Conservation (phyloP, 75 land plant species). For the Selaginella tamariscina region DNA sequence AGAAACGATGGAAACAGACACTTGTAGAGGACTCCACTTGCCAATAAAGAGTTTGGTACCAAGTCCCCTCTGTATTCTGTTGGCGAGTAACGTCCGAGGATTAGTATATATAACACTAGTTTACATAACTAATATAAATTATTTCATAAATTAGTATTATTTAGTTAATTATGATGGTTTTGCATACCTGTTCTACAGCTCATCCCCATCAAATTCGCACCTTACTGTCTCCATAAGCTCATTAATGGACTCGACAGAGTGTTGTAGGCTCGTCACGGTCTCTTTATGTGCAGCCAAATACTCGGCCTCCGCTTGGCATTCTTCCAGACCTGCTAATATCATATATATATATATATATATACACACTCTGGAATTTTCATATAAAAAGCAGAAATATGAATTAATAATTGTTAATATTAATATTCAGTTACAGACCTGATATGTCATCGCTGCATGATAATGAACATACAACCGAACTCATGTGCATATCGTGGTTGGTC, state of each 20-base stretch:
- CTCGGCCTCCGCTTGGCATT: background rate
- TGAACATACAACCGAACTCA: background rate
- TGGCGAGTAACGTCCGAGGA: background rate
- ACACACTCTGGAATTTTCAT: too few relatives aligned
- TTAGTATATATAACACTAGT: background rate
- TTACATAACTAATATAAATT: background rate
- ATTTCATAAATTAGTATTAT: background rate
- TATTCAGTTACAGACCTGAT: too few relatives aligned
- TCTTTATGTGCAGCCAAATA: background rate
- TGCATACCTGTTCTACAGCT: background rate
- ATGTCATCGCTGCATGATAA: background rate
- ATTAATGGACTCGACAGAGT: background rate
- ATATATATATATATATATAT: too few relatives aligned
- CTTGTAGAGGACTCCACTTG: too few relatives aligned
- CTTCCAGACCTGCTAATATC: too few relatives aligned
- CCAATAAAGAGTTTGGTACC: too few relatives aligned
- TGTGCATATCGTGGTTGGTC: background rate
- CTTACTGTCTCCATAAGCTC: background rate
- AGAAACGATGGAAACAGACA: too few relatives aligned
- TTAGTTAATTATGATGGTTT: background rate
- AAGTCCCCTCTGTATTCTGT: too few relatives aligned
- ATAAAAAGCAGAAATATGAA: too few relatives aligned
- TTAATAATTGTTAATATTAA: too few relatives aligned
- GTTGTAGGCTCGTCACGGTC: background rate
- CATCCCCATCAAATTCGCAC: background rate